These are phyloP conservation scores for Suillus decipiens DNA, from an alignment of 768 basidiomycete species.

Conservation along the genomic window DNA sequence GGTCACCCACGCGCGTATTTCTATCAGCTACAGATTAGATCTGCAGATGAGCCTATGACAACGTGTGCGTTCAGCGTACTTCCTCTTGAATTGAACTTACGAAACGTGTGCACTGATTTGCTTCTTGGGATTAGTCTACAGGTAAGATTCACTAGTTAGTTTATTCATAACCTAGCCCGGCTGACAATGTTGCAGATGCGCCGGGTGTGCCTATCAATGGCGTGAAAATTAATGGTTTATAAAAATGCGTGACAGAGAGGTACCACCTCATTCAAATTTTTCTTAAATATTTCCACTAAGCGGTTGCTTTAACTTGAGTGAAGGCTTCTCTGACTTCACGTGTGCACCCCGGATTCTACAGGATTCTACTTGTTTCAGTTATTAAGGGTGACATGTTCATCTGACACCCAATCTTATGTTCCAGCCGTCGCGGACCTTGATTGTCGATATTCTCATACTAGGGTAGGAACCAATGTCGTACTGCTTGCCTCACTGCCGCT, in stretches of 20 bases:
- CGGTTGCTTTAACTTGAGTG: background rate
- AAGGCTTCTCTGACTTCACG: background rate
- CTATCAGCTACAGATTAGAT: slow-evolving; percentile 94
- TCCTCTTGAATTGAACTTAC: slow-evolving; percentile 1
- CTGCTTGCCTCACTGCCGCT: background rate
- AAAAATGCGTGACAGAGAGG: too few species aligned
- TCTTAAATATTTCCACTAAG: background rate
- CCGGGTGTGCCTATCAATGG: slow-evolving; percentile 68
- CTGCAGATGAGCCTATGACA: slow-evolving; percentile 91
- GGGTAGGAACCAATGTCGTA: background rate
- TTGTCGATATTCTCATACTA: background rate
- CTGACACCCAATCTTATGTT: background rate
- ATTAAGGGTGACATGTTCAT: background rate
- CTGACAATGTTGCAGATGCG: slow-evolving; percentile 45
- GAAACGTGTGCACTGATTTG: background rate
- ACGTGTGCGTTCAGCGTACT: background rate
- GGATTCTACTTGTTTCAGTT: background rate
- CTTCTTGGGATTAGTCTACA: background rate
- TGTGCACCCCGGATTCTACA: background rate
- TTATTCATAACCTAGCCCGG: slow-evolving; percentile 3
- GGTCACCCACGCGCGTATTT: slow-evolving; percentile 88
- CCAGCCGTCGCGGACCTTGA: background rate
- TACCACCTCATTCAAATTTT: too few species aligned
- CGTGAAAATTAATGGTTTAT: slow-evolving; percentile 53
- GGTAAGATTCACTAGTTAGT: background rate